These are phyloP conservation scores for Penicillium psychrosexuale DNA, from an alignment of 2,329 filamentous ascomycete genomes.

Conservation along the genomic window DNA sequence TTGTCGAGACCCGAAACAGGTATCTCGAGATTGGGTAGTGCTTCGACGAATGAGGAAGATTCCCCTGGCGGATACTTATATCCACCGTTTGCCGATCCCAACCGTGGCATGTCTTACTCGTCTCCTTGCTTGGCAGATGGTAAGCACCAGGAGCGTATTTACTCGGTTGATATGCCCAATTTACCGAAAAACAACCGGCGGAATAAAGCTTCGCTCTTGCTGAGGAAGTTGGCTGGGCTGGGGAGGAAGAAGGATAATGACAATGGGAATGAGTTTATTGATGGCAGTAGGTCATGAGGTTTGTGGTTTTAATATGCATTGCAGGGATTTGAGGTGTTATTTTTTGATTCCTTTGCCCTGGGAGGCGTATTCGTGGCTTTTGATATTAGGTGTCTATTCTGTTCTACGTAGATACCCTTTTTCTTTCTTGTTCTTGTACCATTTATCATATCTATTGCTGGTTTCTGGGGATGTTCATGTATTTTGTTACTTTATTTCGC, in stretches of 20 bases:
- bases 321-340: not conserved
- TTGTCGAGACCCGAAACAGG: not conserved
- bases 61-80: not conserved
- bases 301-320: not conserved
- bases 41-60: not conserved
- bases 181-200: conserved; percentile 3
- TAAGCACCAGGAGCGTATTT: conserved; percentile 9
- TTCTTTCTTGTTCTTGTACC: not conserved
- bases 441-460: not conserved
- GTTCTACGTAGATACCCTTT: conserved; percentile 1
- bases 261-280: not conserved
- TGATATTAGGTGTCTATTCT: not conserved
- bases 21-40: not conserved
- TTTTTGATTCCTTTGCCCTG: not conserved
- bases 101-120: not conserved
- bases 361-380: not conserved
- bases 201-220: conserved; percentile 16
- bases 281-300: not conserved
- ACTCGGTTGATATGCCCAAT: conserved; percentile 9
- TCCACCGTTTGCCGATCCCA: not conserved
- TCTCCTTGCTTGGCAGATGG: not conserved
- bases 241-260: conserved; percentile 8
- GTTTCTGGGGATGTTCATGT: not conserved
- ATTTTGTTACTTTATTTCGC: not conserved
- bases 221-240: conserved; percentile 21